Base-by-base conservation (phyloP, 2,329 filamentous ascomycete genomes). In the Fusarium sp. region DNA sequence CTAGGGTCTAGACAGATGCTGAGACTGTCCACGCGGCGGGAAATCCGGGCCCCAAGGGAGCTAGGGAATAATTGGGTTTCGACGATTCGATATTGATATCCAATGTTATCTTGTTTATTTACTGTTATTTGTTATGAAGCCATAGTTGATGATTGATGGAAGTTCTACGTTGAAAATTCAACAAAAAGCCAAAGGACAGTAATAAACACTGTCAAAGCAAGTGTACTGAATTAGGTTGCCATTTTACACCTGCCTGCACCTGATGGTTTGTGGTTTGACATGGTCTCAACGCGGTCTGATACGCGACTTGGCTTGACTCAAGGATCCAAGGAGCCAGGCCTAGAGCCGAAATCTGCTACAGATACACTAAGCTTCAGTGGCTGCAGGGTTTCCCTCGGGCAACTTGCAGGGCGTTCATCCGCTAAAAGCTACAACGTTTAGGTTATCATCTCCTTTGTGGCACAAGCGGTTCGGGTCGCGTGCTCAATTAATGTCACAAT, bases 1-100 rank as follows among this genome's bases (percentile, higher is more conserved):
- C 69, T 69, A 72, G 65, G 50, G 69, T 62, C 70, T 64, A 73
- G 58, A 60, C 50, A 63, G 63, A 64, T 49, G 69, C 67, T 57
- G 63, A 73, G 60, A 70, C 65, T 53, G 64, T 70, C 65, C 54
- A 56, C 69, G 66, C 70, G 50, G 70, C 70, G 70, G 70, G 65
- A 70, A 70, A 70, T 50, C 66, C 60, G 69, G 69, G 52, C 69
- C 44, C 58, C 55, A 61, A 72, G 70, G 69, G 58, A 73, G 69
- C 69, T 72, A 73, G 52, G 49, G 65, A 61, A 71, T 60, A 62
- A 69, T 72, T 55, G 60, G 60, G 50, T 6, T 69, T 71, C 57
- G 60, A 71, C 57, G 46, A 66, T 55, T 46, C 54, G 53, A 48
- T 57, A 27, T 69, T 58, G 46, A 66, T 70, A 17, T 46, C 27